Conservation (phyloP, 2,329 filamentous ascomycete species). For the Pyricularia grisea region DNA sequence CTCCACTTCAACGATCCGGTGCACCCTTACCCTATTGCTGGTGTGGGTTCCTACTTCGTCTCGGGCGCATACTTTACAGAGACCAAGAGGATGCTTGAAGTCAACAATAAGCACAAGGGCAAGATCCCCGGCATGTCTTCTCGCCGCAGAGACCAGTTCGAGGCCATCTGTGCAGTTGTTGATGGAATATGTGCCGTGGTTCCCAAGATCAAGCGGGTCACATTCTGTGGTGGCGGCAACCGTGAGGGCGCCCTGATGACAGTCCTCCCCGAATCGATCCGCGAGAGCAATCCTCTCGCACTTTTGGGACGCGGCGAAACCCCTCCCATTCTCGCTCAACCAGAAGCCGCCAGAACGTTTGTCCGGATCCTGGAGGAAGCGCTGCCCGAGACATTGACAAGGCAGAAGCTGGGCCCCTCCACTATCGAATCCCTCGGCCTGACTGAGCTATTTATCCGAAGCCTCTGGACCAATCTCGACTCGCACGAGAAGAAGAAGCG, state of each 20-base stretch:
- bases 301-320: conserved; percentile 18
- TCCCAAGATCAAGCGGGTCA: conserved; percentile 61
- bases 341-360: not conserved
- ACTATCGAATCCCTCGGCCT: conserved; percentile 33
- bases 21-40: conserved; percentile 72
- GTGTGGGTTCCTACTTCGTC: conserved; percentile 71
- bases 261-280: conserved; percentile 48
- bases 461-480: conserved; percentile 35
- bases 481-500: conserved; percentile 36
- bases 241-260: conserved; percentile 75
- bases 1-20: conserved; percentile 70
- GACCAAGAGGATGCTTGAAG: conserved; percentile 38
- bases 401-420: not conserved
- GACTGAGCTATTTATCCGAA: conserved; percentile 33
- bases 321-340: not conserved
- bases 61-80: conserved; percentile 49
- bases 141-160: conserved; percentile 69
- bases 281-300: conserved; percentile 55
- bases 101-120: conserved; percentile 38
- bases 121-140: conserved; percentile 73
- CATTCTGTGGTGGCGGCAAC: conserved; percentile 79
- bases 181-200: conserved; percentile 61
- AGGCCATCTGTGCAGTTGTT: conserved; percentile 75
- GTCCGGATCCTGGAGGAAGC: conserved; percentile 13
- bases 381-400: conserved; percentile 20